Conservation (phyloP, 768 basidiomycete species). For the Suillus placidus region DNA sequence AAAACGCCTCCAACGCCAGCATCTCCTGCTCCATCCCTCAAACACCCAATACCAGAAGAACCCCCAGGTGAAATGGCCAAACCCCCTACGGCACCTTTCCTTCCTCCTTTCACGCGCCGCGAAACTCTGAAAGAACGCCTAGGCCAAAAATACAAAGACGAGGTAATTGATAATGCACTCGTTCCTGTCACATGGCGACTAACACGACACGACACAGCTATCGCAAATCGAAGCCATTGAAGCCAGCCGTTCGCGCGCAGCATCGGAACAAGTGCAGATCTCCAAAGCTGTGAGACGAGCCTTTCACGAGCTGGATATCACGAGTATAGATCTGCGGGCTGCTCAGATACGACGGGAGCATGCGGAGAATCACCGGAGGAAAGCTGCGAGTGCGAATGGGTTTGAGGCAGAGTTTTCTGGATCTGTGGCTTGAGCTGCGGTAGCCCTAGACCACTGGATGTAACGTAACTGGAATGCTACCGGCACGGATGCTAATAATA, state of each 20-base stretch:
- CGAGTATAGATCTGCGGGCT: conserved; percentile 59
- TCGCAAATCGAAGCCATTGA: conserved; percentile 38
- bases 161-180: conserved; percentile 16
- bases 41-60: background rate
- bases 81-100: conserved; percentile 27
- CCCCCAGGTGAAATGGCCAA: background rate
- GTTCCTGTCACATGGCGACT: background rate
- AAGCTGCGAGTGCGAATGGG: conserved; percentile 53
- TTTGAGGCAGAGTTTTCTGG: conserved; percentile 39
- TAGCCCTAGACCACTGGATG: background rate
- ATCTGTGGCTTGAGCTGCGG: background rate
- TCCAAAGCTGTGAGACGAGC: conserved; percentile 50
- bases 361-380: conserved; percentile 61
- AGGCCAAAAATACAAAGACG: conserved; percentile 20
- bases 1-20: conserved; percentile 7
- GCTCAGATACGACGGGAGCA: conserved; percentile 60
- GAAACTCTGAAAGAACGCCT: background rate
- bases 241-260: conserved; percentile 41
- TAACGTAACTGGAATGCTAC: background rate
- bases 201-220: conserved; percentile 3
- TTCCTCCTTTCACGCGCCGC: conserved; percentile 36
- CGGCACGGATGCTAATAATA: conserved; percentile 3
- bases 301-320: conserved; percentile 62
- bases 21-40: conserved; percentile 18
- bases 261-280: conserved; percentile 42